Base-by-base conservation (phyloP, 345 rosid genomes). In the Camelina laxa region DNA sequence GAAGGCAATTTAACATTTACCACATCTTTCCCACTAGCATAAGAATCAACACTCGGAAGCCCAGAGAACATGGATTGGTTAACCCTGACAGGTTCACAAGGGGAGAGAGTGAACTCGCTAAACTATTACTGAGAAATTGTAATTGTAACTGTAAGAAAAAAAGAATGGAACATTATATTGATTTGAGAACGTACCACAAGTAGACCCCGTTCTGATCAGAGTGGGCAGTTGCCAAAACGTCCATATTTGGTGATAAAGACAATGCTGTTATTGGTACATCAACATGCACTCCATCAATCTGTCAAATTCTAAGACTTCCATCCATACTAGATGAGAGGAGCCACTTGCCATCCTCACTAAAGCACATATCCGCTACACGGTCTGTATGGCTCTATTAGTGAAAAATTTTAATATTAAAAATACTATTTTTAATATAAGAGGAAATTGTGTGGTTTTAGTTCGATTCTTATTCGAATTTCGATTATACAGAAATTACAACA, bases 341-440 rank as follows among this genome's bases (percentile, higher is more conserved):
- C 99, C 99, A 95, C 80, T 95, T 95, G 39, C 99, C 98, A 84
- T 92, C 98, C 78, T 90, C 97, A 53, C 97, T 90, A 73, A 90
- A 95, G 79, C 96, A 95, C 75, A 90, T 17, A 81, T 90, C 99
- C 15, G 94, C 89, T 65, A 90, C 67, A 58, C 98, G 91, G 76
- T 95, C 99, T 33, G 89, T 77, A 53, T 95, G 99, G n/a, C n/a
- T n/a, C n/a, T n/a, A n/a, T n/a, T n/a, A n/a, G n/a, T n/a, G n/a
- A n/a, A n/a, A n/a, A n/a, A n/a, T n/a, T n/a, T n/a, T n/a, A n/a
- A n/a, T n/a, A n/a, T n/a, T n/a, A n/a, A n/a, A n/a, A n/a, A n/a
- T n/a, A n/a, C n/a, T n/a, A n/a, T n/a, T n/a, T n/a, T n/a, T n/a
- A n/a, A n/a, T n/a, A n/a, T n/a, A n/a, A n/a, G n/a, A n/a, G n/a